Evolutionary conservation across 805 yeast species (phyloP), one percentile per base, ranked within the genome.

Genomic region (Starmerella floris): DNA sequence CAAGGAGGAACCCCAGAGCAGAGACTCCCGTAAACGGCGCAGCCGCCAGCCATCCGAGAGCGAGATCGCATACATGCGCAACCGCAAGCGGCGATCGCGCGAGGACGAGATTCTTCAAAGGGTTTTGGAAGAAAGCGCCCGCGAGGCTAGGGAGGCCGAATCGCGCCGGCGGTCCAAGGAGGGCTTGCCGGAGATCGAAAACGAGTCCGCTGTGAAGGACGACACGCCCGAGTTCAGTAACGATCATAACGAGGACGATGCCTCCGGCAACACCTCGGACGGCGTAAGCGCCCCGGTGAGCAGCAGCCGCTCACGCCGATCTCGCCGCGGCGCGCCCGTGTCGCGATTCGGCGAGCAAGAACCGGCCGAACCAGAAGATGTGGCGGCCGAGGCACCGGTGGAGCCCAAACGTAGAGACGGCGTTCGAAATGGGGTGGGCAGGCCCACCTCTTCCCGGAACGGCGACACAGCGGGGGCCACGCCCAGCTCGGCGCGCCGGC

Each of bases 81-180:
- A 40, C 19, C 44, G 55, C 21, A 43, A 46, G 23, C 51, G 67
- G 17, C 48, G 62, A 35, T 53, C 61, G 30, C 56, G 67, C 17
- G 67, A 62, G 39, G 65, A 62, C 28, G 64, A 60, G 38, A 60
- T 61, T 10, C 54, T 65, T 35, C 62, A 62, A 30, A 58, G 69
- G 3, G 70, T 65, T 6, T 54, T 65, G 16, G 65, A 64, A 47
- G 66, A 63, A 39, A 55, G 62, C 17, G 62, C 59, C 5, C 54
- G 60, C 27, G 68, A 64, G 40, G 55, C 52, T 15, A 45, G 49
- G 34, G 43, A 52, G 40, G 42, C 52, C 45, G 43, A 45, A 47
- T 48, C 46, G 16, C 39, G 44, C 2, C 40, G 53, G 19, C 30
- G 41, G 19, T 31, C 47, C 17, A 30, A 20, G 6, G 43, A 50